Percentiles rank a stretch among this genome's conserved stretches.
Conservation (phyloP, 176 grass and related monocot genomes). For the Carex kokanica region DNA sequence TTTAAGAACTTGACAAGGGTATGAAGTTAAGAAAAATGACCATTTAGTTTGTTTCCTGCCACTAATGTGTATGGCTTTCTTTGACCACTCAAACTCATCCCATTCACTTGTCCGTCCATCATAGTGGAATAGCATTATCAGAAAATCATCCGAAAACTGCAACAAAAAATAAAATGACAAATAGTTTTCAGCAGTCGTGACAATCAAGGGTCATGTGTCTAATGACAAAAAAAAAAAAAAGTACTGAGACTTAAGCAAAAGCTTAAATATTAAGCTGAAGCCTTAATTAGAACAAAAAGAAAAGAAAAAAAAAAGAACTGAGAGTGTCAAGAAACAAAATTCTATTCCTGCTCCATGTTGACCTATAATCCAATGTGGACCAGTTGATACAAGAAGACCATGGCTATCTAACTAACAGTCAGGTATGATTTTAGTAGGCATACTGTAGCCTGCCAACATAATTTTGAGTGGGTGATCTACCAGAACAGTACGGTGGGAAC, state of each 20-base stretch:
- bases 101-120: constrained; percentile 50
- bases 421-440: background rate
- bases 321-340: background rate
- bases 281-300: background rate
- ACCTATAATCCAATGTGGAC: too few relatives aligned
- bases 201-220: background rate
- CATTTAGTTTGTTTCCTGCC: constrained; percentile 54
- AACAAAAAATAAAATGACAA: constrained; percentile 19
- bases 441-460: background rate
- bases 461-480: background rate
- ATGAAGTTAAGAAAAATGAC: constrained; percentile 18
- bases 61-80: constrained; percentile 46
- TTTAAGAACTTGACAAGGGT: background rate
- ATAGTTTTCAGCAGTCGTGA: background rate
- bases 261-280: background rate
- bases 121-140: constrained; percentile 51
- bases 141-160: constrained; percentile 55
- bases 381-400: background rate
- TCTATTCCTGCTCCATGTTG: background rate
- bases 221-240: background rate
- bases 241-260: background rate
- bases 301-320: background rate
- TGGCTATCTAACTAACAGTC: background rate
- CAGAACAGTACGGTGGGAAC: background rate
- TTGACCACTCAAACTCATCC: constrained; percentile 59